Evolutionary conservation across 2,329 filamentous ascomycete species (phyloP), one percentile per base, ranked within the genome.

Genomic region (Coleophoma cylindrospora): DNA sequence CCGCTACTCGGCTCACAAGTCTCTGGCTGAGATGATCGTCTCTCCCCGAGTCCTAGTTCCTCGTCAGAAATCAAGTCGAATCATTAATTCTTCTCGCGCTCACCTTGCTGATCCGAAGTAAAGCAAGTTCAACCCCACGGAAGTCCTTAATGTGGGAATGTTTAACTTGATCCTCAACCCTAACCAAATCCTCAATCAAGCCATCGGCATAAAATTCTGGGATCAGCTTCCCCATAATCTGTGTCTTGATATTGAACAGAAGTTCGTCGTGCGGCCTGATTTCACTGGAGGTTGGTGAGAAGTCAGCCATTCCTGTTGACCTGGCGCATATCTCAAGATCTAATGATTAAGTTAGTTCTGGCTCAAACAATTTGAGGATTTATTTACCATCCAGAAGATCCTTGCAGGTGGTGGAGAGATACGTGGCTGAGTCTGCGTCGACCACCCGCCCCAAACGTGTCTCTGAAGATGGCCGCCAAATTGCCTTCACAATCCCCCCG

Each of bases 361-460:
- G 22, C 10, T 41, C 13, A 12, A 17, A 19, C 22, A 19, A 41
- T 21, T 10, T 7, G 22, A 41, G 22, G 38, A 21, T 6, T 17
- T 15, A 53, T 57, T 47, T 49, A 59, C 58, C 45, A 50, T 61
- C 57, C 1, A 62, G 36, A 37, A 61, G 57, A 7, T 58, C 43
- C 22, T 54, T 56, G 49, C 56, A 59, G 22, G 48, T 49, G 7
- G 34, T 34, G 15, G 54, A 47, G 12, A 58, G 40, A 27, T 10
- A 36, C 41, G 32, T 56, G 56, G 19, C 54, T 48, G 1, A 44
- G 3, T 27, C 37, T 34, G 5, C 45, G 43, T 7, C 45, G 15
- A 1, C 14, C 27, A n/a, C 15, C 40, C n/a, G 47, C 45, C 4
- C 22, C 50, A 10, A 53, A 34, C 7, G 19, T 37, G 34, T 55